Evolutionary conservation across 1,284 basidiomycete genomes (phyloP), one percentile per base, ranked within the genome.

Genomic region (Violaceomyces palustris): DNA sequence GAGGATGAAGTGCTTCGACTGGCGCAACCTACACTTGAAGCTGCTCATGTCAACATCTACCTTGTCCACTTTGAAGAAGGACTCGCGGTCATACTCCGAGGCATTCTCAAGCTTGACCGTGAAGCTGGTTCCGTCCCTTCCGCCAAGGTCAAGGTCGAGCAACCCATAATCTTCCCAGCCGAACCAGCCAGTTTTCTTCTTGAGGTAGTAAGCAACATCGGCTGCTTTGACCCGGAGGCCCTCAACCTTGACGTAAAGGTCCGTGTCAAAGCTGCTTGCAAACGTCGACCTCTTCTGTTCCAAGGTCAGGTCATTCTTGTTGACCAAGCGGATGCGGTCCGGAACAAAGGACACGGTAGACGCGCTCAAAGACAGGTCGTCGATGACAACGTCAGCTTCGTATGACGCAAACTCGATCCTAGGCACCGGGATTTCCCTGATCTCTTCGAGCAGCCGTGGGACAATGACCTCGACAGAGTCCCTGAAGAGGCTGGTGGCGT

Each of bases 71-170:
- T 72, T 74, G 69, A 77, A 78, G 75, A 75, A 78, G 12, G 74
- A 72, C 69, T 78, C 76, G 37, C 66, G 58, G 53, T 78, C 76
- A 6, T 72, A 67, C 40, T 76, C 75, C 29, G 69, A 63, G 26
- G 77, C 76, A 45, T 76, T 77, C 63, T 77, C 75, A 39, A 78
- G 67, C 25, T 74, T 75, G 47, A 77, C 75, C 29, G 77, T 76
- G 50, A 78, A 75, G 14, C 64, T 64, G 45, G 75, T 72, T 27
- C 75, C 74, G 49, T 76, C 57, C 17, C 72, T 37, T 11, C 60
- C 69, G 17, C 77, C 76, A 35, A 77, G 74, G 24, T 74, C 65
- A 50, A 78, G 61, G 60, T 75, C 76, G 42, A 78, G 70, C 3
- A 78, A 50, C 48, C 77, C 77, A 28, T 74, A 72, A 49, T 77